phyloP scores from a whole-genome alignment of 495 filamentous ascomycete genomes.

The Neurospora tetrasperma region DNA sequence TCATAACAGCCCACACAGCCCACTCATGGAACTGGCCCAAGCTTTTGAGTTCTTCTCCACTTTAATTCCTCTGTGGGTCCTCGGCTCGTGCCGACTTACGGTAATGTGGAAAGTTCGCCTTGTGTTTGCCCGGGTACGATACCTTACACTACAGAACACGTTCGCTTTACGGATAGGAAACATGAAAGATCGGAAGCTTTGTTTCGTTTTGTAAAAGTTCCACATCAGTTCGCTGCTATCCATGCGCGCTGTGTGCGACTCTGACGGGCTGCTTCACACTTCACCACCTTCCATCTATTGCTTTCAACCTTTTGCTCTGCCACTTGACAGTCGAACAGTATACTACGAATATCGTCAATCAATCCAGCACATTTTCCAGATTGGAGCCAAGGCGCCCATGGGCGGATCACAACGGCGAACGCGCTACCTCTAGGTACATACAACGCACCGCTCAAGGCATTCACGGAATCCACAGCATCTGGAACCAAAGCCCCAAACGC shows the following conservation, averaged over 20 bases:
- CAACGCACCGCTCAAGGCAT: not conserved
- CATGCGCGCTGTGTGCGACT: not conserved
- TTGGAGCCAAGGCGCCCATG: not conserved
- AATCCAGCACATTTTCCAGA: not conserved
- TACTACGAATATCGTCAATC: not conserved
- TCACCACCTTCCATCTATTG: not conserved
- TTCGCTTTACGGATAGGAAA: not conserved
- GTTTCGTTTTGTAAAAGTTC: not conserved
- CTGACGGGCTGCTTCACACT: not conserved
- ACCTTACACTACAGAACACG: not conserved
- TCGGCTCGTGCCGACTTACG: not conserved
- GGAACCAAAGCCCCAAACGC: not conserved
- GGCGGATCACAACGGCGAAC: not conserved
- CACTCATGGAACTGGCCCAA: not conserved
- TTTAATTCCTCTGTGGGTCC: not conserved
- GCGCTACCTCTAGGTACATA: not conserved
- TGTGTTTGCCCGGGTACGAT: not conserved
- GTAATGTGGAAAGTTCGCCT: not conserved
- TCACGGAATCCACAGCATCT: not conserved
- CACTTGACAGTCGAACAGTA: not conserved
- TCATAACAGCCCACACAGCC: not conserved
- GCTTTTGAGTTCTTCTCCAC: not conserved
- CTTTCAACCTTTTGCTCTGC: not conserved
- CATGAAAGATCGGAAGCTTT: not conserved
- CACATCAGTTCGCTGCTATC: not conserved